Percentiles rank a stretch among this genome's conserved stretches.
Conservation (phyloP, 2,329 filamentous ascomycete genomes). For the Grosmannia penicillata region DNA sequence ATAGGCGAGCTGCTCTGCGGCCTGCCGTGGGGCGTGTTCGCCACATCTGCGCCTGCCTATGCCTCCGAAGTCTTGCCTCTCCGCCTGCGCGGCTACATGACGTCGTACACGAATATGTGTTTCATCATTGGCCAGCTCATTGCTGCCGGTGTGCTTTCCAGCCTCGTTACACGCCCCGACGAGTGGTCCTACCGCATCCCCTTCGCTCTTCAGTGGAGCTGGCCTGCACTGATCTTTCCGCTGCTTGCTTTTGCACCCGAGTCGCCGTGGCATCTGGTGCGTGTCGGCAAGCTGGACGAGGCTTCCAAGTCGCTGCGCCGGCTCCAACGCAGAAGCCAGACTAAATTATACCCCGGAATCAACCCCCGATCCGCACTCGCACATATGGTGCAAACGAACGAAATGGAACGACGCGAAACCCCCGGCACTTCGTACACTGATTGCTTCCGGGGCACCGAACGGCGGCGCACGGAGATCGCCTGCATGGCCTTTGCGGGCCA, state of each 20-base stretch:
- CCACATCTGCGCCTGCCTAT: slow-evolving; percentile 26
- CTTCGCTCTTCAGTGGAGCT: slow-evolving; percentile 17
- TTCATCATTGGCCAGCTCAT: slow-evolving; percentile 25
- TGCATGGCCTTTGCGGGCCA: slow-evolving; percentile 19
- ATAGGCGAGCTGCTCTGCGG: slow-evolving; percentile 29
- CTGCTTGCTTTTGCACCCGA: slow-evolving; percentile 27
- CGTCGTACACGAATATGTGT: slow-evolving; percentile 30
- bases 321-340: slow-evolving; percentile 19
- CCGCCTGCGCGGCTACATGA: slow-evolving; percentile 21
- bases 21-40: slow-evolving; percentile 15
- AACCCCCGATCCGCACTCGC: slow-evolving; percentile 16
- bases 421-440: slow-evolving; percentile 27
- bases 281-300: slow-evolving; percentile 20
- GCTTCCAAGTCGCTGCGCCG: slow-evolving; percentile 14
- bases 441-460: slow-evolving; percentile 30
- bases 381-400: slow-evolving; percentile 28
- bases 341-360: slow-evolving; percentile 9
- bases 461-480: slow-evolving; percentile 29
- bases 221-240: slow-evolving; percentile 24
- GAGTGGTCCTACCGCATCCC: slow-evolving; percentile 26
- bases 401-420: slow-evolving; percentile 24
- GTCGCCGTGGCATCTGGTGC: slow-evolving; percentile 30
- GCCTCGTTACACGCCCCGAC: slow-evolving; percentile 17
- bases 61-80: slow-evolving; percentile 20
- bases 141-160: slow-evolving; percentile 24